Evolutionary conservation across 2,329 filamentous ascomycete genomes (phyloP).

Genomic region (Chrysoporthe deuterocubensis): DNA sequence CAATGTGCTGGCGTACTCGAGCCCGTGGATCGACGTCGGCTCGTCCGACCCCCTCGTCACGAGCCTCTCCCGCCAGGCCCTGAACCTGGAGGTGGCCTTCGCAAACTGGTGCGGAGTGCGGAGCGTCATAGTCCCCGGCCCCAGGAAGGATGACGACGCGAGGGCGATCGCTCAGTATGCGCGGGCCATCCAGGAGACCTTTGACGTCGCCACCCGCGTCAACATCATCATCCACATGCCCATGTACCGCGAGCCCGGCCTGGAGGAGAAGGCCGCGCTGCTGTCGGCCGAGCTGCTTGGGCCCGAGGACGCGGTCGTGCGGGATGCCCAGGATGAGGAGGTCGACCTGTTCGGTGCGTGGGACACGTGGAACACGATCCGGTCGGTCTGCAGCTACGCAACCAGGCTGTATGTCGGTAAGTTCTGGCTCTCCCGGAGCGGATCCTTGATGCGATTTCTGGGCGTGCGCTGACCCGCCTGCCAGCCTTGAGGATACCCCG

Average conservation of each 20-base stretch:
- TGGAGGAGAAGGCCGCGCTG: slow-evolving; percentile 56
- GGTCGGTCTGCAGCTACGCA: slow-evolving; percentile 85
- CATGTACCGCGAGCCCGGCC: slow-evolving; percentile 75
- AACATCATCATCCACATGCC: slow-evolving; percentile 81
- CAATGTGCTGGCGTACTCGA: slow-evolving; percentile 78
- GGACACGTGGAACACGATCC: slow-evolving; percentile 92
- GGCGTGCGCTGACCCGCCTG: slow-evolving; percentile 1
- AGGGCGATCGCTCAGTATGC: slow-evolving; percentile 75
- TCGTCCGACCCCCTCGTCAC: slow-evolving; percentile 82
- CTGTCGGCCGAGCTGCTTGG: slow-evolving; percentile 49
- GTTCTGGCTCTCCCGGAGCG: slow-evolving; percentile 39
- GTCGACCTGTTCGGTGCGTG: slow-evolving; percentile 79
- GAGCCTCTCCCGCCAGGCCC: slow-evolving; percentile 84
- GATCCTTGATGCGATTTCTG: too few species aligned
- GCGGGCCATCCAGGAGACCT: slow-evolving; percentile 78
- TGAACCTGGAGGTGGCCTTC: slow-evolving; percentile 91
- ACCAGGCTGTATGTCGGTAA: slow-evolving; percentile 81
- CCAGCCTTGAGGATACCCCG: slow-evolving; percentile 59
- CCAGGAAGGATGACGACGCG: slow-evolving; percentile 57
- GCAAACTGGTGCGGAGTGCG: slow-evolving; percentile 92
- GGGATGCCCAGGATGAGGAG: slow-evolving; percentile 40
- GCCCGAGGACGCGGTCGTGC: slow-evolving; percentile 37
- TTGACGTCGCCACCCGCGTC: slow-evolving; percentile 75
- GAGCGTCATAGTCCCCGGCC: slow-evolving; percentile 82
- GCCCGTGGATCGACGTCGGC: slow-evolving; percentile 89